Base-by-base conservation (phyloP, 2,329 filamentous ascomycete genomes). In the Cladophialophora chaetospira region DNA sequence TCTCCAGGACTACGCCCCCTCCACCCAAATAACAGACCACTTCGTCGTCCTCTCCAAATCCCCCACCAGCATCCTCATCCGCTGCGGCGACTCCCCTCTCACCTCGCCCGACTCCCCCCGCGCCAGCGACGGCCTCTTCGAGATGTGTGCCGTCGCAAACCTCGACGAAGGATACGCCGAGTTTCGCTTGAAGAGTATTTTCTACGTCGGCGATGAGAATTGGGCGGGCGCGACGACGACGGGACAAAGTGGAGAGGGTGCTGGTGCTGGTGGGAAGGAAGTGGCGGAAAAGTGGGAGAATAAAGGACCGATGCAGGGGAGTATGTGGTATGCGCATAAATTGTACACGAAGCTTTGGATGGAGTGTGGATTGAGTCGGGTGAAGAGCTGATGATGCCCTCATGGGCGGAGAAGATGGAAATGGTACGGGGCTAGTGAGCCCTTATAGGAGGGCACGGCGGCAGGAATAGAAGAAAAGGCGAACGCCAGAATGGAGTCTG, bases 11-110 rank as follows among this genome's bases (percentile, higher is more conserved):
- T 89, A 89, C 67, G 79, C 84, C 17, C 75, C 79, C 35, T 86
- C 86, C 29, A 87, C 86, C 1, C 68, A 77, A 36, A 81, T 89
- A 55, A 87, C 83, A 2, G 85, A 89, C 68, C 87, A 89, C 70
- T 89, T 89, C 67, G 84, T 89, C 69, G 85, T 89, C 0, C 74
- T 89, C 1, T 81, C 85, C 51, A 86, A 86, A 72, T 85, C 81
- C 0, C 74, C 80, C 0, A 78, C 77, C 5, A 75, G 78, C 9
- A 85, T 89, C 57, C 77, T 84, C 0, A 78, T 89, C 19, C 82
- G 87, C 19, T 87, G 83, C 63, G 87, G 87, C 13, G 87, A 86
- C 60, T 82, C 82, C 1, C 87, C 87, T 0, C 75, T 82, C 19
- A 81, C 81, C 42, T 55, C 53, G 19, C 64, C 64, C 11, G 74